Evolutionary conservation across 345 rosid species (phyloP), one percentile per base, ranked within the genome.

Genomic region (Lagerstroemia speciosa): DNA sequence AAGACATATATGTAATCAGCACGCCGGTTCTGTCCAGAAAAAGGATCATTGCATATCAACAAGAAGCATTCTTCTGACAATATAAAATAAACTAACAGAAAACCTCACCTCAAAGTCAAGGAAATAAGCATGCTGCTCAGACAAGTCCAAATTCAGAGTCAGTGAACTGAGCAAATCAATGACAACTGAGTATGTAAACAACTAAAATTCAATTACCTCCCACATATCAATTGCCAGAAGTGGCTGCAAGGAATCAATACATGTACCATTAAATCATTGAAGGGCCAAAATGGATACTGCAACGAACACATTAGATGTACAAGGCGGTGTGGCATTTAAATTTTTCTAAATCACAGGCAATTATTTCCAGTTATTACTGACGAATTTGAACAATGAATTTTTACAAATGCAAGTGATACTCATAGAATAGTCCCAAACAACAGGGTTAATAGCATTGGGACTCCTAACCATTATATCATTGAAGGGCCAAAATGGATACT

Each of bases 201-300:
- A 66, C 0, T 69, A 58, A 32, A 24, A 3, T 9, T 8, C 30
- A 34, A 65, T 67, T 86, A 93, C 98, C 98, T 91, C 99, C 97
- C 99, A 94, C 15, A 89, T 89, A 78, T 94, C 99, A 74, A 94
- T 84, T 24, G 95, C 80, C 52, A 89, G 97, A 70, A 94, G 91
- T 38, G 96, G 95, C 99, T 91, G 92, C 90, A 74, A 67, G 12
- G 69, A 78, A 79, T 62, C 20, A 66, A 75, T 46, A 73, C 69
- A 60, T 50, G 30, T 29, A 6, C 41, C 40, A 68, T 77, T 41
- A 79, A 77, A 72, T 53, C 70, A 61, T 20, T 14, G 37, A 36
- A 32, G 43, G 27, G 66, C 40, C 0, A 34, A 60, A 33, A 34
- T 7, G 27, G 27, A 22, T 1, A 27, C 3, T 3, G 27, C 2